Conservation (phyloP, 441 rosid genomes). For the Populus tomentosa region DNA sequence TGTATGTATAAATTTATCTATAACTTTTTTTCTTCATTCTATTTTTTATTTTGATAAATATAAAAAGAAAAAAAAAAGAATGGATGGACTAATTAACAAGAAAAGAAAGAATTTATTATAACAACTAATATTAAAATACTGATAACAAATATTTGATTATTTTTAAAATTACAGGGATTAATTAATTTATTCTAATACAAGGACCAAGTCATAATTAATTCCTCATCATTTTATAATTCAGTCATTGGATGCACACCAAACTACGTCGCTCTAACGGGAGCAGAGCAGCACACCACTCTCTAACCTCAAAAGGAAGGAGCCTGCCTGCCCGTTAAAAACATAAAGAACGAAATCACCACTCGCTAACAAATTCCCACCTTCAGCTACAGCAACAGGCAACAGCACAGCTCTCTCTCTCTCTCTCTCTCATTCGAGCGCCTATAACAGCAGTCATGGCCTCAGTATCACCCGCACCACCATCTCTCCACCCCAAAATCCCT, state of each 20-base stretch:
- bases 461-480: constrained; percentile 10
- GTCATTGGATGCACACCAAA: too few relatives aligned
- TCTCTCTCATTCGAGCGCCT: background rate
- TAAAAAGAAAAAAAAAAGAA: too few relatives aligned
- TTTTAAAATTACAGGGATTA: background rate
- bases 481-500: constrained; percentile 10
- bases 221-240: background rate
- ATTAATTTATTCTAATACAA: background rate
- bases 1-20: too few relatives aligned
- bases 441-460: background rate
- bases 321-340: background rate
- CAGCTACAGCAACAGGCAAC: background rate
- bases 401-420: too few relatives aligned
- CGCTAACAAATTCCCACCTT: background rate
- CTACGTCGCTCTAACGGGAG: too few relatives aligned
- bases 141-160: background rate
- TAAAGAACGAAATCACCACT: background rate
- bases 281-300: background rate
- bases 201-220: background rate
- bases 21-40: too few relatives aligned
- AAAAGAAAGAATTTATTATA: too few relatives aligned
- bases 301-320: background rate
- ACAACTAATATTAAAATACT: too few relatives aligned
- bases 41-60: too few relatives aligned
- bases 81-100: background rate